Base-by-base conservation (phyloP, 495 filamentous ascomycete genomes). In the Xylaria bambusicola region DNA sequence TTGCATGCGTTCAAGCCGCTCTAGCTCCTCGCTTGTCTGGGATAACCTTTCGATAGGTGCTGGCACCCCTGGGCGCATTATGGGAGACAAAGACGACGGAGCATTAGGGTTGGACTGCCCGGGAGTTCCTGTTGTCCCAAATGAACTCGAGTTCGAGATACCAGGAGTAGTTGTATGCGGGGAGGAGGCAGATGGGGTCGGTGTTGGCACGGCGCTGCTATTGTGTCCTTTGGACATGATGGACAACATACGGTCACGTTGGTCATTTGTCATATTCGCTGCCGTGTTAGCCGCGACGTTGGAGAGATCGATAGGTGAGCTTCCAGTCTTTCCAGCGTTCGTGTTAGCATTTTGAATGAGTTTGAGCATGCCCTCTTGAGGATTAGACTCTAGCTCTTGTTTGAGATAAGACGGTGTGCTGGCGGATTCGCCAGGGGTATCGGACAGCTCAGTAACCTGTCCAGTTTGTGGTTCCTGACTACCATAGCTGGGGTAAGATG, bases 321-420 rank as follows among this genome's bases (percentile, higher is more conserved):
- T 73, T 56, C 77, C 74, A 38, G 80, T 78, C 59, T 71, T 76
- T 10, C 78, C 61, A 73, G 73, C 82, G 46, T 77, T 84, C 36
- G 88, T 87, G 69, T 92, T 93, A 54, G 87, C 83, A 62, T 88
- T 87, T 49, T 92, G 86, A 65, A 95, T 93, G 52, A 93, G 83
- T 62, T 87, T 91, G 85, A 96, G 89, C 76, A 97, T 96, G 60
- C 90, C 87, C 35, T 87, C 83, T 56, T 86, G 82, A 20, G 84
- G 78, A 58, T 79, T 77, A 21, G 66, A 70, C 60, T 77, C 74
- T 35, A 81, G 74, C 60, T 79, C 77, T 48, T 75, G 76, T 56
- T 77, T 71, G 9, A 80, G 71, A 61, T 72, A 79, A 6, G 71
- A 61, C 0, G 77, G 72, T n/a, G 73, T 73, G 10, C 64, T 55